Conservation (phyloP, 768 basidiomycete species). For the Boletellus emodensis region DNA sequence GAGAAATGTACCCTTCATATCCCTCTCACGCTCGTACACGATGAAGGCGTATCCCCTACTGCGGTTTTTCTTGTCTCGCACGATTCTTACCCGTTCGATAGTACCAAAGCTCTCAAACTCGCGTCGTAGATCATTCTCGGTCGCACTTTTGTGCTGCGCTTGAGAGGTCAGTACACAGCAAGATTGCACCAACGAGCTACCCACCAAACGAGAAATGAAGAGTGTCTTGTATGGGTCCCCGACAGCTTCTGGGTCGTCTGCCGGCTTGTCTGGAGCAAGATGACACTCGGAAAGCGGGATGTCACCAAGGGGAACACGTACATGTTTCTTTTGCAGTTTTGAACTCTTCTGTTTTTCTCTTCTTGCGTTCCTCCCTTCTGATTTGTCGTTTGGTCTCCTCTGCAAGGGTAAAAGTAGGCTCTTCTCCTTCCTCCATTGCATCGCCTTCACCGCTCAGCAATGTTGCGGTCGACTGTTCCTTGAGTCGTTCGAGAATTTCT, state of each 20-base stretch:
- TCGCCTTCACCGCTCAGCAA: conserved; percentile 59
- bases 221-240: conserved; percentile 99
- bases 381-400: conserved; percentile 82
- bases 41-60: conserved; percentile 94
- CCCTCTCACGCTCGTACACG: conserved; percentile 95
- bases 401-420: conserved; percentile 73
- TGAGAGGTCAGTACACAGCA: conserved; percentile 12
- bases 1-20: conserved; percentile 85
- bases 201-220: conserved; percentile 89
- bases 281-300: conserved; percentile 3
- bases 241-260: conserved; percentile 83
- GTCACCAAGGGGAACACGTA: conserved; percentile 38
- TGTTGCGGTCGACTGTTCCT: conserved; percentile 71
- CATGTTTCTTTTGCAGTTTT: conserved; percentile 82
- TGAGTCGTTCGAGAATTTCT: conserved; percentile 62
- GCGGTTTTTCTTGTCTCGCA: conserved; percentile 84
- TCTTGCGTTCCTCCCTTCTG: conserved; percentile 72
- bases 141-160: conserved; percentile 81
- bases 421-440: conserved; percentile 81
- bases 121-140: conserved; percentile 86
- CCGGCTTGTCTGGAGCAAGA: conserved; percentile 73
- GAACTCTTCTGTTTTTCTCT: conserved; percentile 70
- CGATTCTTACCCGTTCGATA: conserved; percentile 91
- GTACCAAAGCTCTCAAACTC: conserved; percentile 96
- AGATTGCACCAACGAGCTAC: conserved; percentile 12